Evolutionary conservation across 148 eudicot species (phyloP).

Genomic region (Limonium bicolor): DNA sequence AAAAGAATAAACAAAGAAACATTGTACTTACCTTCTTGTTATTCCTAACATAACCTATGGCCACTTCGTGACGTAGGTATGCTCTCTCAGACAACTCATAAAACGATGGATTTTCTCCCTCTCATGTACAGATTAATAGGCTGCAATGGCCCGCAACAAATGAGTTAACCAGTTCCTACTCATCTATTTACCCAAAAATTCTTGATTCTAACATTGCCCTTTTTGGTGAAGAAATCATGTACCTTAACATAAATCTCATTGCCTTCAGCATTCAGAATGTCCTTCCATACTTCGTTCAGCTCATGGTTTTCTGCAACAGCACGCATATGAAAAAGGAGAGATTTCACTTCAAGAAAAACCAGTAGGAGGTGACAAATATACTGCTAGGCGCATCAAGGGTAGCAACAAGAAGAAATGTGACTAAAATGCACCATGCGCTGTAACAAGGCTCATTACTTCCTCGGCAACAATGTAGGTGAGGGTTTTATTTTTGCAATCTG

Average conservation of each 20-base stretch:
- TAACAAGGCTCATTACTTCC: slow-evolving; percentile 97
- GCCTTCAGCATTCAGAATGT: slow-evolving; percentile 72
- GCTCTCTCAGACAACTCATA: slow-evolving; percentile 79
- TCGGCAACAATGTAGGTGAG: slow-evolving; percentile 82
- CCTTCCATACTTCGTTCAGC: slow-evolving; percentile 83
- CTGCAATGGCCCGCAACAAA: too few species aligned
- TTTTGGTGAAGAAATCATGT: background rate
- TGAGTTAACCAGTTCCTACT: background rate
- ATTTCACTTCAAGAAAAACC: background rate
- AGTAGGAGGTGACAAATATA: too few species aligned
- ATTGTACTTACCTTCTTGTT: slow-evolving; percentile 73
- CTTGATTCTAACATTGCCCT: background rate
- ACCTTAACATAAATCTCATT: slow-evolving; percentile 96
- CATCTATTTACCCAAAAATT: background rate
- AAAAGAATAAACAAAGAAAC: background rate
- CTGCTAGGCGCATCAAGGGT: too few species aligned
- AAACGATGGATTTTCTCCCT: slow-evolving; percentile 72
- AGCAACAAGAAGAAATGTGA: too few species aligned
- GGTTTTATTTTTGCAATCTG: slow-evolving; percentile 70
- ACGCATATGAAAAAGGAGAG: slow-evolving; percentile 6
- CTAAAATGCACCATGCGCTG: slow-evolving; percentile 77
- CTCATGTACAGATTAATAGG: slow-evolving; percentile 71
- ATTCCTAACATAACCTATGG: slow-evolving; percentile 75
- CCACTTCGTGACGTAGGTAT: slow-evolving; percentile 70
- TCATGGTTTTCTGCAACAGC: slow-evolving; percentile 75